Conservation (phyloP, 148 eudicot genomes). For the Chenopodium album region DNA sequence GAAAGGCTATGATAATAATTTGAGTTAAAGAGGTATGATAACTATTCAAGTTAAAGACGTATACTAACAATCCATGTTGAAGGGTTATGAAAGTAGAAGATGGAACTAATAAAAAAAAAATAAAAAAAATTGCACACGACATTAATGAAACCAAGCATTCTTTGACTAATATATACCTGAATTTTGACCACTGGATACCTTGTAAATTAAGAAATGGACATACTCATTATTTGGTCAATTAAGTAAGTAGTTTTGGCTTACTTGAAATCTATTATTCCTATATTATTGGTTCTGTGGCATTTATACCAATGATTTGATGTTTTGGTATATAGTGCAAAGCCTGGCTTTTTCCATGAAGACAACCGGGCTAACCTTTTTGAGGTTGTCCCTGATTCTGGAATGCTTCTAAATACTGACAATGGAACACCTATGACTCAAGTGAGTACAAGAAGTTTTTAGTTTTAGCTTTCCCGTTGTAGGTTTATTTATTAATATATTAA, state of each 20-base stretch:
- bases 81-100: too few relatives aligned
- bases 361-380: slow-evolving; percentile 88
- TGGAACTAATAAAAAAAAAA: too few relatives aligned
- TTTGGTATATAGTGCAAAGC: slow-evolving; percentile 67
- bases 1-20: too few relatives aligned
- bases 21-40: too few relatives aligned
- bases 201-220: not conserved
- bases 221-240: not conserved
- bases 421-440: slow-evolving; percentile 98
- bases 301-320: slow-evolving; percentile 1
- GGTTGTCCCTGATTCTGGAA: slow-evolving; percentile 84
- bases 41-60: too few relatives aligned
- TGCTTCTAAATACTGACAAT: slow-evolving; percentile 93
- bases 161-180: too few relatives aligned
- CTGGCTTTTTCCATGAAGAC: slow-evolving; percentile 90
- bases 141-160: too few relatives aligned
- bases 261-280: not conserved
- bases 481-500: not conserved
- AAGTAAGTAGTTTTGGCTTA: not conserved
- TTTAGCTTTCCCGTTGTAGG: not conserved
- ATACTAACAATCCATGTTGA: too few relatives aligned
- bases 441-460: slow-evolving; percentile 14
- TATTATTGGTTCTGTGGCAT: not conserved
- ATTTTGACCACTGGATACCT: too few relatives aligned
- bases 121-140: too few relatives aligned